Conservation (phyloP, 1,284 basidiomycete genomes). For the Fomitopsis betulina region DNA sequence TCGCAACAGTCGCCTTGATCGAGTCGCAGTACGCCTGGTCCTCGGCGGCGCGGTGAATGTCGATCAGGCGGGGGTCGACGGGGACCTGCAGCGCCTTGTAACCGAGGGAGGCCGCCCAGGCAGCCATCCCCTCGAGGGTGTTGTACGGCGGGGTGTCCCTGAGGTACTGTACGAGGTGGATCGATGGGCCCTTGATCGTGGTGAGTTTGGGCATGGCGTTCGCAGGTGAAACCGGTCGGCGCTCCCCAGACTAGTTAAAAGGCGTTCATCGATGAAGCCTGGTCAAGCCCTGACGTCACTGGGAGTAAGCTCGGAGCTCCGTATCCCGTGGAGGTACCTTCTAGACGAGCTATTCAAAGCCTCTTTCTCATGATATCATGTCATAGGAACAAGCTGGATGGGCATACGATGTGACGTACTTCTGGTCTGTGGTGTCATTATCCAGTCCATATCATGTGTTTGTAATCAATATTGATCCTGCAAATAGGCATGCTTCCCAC, state of each 20-base stretch:
- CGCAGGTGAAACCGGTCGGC: not conserved
- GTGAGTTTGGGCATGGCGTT: not conserved
- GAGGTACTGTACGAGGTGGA: constrained; percentile 1
- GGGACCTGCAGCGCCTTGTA: not conserved
- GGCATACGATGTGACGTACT: too few relatives aligned
- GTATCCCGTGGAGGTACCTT: not conserved
- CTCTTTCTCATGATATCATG: not conserved
- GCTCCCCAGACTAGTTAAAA: not conserved
- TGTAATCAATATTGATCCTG: too few relatives aligned
- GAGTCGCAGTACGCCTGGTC: constrained; percentile 1
- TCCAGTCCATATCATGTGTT: too few relatives aligned
- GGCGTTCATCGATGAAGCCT: not conserved
- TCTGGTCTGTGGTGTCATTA: too few relatives aligned
- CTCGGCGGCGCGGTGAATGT: not conserved
- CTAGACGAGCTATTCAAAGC: not conserved
- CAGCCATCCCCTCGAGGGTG: not conserved
- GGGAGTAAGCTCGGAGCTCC: not conserved
- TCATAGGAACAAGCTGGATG: not conserved
- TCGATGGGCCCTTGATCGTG: constrained; percentile 1
- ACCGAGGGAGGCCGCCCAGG: not conserved
- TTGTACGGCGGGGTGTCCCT: not conserved
- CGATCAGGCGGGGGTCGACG: not conserved
- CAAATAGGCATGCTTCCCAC: too few relatives aligned
- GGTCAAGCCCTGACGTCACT: not conserved
- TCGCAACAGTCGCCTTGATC: not conserved